phyloP scores from a whole-genome alignment of 805 yeast species.

The Kregervanrija delftensis region DNA sequence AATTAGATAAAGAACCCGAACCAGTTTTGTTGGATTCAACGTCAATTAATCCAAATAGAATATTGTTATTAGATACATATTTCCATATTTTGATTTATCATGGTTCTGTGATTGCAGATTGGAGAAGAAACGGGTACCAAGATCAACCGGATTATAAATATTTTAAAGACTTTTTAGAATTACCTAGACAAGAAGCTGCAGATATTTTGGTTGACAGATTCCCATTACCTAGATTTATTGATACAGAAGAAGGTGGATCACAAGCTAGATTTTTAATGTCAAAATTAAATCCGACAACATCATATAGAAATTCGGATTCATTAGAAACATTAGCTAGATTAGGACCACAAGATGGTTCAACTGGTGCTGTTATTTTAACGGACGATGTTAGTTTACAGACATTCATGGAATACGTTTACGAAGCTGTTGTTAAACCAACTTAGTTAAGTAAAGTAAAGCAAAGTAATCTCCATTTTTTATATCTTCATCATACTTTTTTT shows the following conservation, averaged over 20 bases:
- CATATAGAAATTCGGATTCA: conserved; percentile 33
- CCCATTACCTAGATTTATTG: conserved; percentile 67
- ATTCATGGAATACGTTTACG: conserved; percentile 49
- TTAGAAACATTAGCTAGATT: conserved; percentile 9
- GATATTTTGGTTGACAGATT: conserved; percentile 57
- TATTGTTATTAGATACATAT: conserved; percentile 57
- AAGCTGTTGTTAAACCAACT: conserved; percentile 24
- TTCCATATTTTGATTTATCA: conserved; percentile 64
- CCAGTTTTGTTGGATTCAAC: conserved; percentile 60
- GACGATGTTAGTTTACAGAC: conserved; percentile 55
- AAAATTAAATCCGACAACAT: conserved; percentile 60
- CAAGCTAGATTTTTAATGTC: conserved; percentile 69
- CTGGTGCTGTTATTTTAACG: conserved; percentile 39
- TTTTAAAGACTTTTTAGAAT: conserved; percentile 52
- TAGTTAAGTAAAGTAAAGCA: background rate
- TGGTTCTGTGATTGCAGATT: conserved; percentile 59
- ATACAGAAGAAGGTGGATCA: conserved; percentile 70
- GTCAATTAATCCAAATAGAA: conserved; percentile 51
- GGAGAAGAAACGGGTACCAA: conserved; percentile 62
- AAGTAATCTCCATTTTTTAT: too few species aligned
- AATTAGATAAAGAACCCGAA: conserved; percentile 49
- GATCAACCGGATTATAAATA: conserved; percentile 52
- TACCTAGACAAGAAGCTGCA: conserved; percentile 60
- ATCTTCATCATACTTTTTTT: too few species aligned
- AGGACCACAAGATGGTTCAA: conserved; percentile 21